These are phyloP conservation scores for Fusarium zealandicum DNA, from an alignment of 2,329 filamentous ascomycete species.

Conservation along the genomic window DNA sequence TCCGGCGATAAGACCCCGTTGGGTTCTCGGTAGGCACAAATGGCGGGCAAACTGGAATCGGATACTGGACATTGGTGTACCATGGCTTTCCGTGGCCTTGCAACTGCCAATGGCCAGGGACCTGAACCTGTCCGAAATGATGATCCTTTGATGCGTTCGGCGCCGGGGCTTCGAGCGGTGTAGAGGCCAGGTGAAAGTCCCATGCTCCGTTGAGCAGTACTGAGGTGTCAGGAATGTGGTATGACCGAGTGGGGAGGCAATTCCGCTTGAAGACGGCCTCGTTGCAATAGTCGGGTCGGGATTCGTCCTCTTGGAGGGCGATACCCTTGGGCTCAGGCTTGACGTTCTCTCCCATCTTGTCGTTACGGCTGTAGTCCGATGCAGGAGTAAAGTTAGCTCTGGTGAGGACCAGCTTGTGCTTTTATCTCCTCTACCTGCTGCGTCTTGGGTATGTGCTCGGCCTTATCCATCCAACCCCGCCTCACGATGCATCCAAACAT, in stretches of 20 bases:
- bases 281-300: constrained; percentile 57
- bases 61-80: constrained; percentile 73
- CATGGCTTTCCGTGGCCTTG: constrained; percentile 72
- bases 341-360: constrained; percentile 31
- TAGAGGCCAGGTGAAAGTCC: constrained; percentile 61
- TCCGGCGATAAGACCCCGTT: constrained; percentile 67
- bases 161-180: constrained; percentile 55
- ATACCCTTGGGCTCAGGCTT: constrained; percentile 39
- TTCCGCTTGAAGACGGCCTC: constrained; percentile 61
- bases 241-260: constrained; percentile 59
- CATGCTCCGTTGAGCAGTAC: constrained; percentile 63
- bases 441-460: neutral
- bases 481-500: constrained; percentile 21
- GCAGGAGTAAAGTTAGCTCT: neutral
- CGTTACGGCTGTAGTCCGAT: neutral
- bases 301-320: constrained; percentile 45
- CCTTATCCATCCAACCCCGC: constrained; percentile 16
- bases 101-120: constrained; percentile 74
- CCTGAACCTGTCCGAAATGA: constrained; percentile 57
- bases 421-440: constrained; percentile 21
- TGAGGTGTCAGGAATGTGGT: constrained; percentile 59
- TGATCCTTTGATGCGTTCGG: constrained; percentile 58
- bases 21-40: constrained; percentile 68
- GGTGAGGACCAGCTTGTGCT: constrained; percentile 1
- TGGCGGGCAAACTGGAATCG: constrained; percentile 71